These are phyloP conservation scores for Schrenkiella parvula DNA, from an alignment of 345 rosid genomes.

Conservation along the genomic window DNA sequence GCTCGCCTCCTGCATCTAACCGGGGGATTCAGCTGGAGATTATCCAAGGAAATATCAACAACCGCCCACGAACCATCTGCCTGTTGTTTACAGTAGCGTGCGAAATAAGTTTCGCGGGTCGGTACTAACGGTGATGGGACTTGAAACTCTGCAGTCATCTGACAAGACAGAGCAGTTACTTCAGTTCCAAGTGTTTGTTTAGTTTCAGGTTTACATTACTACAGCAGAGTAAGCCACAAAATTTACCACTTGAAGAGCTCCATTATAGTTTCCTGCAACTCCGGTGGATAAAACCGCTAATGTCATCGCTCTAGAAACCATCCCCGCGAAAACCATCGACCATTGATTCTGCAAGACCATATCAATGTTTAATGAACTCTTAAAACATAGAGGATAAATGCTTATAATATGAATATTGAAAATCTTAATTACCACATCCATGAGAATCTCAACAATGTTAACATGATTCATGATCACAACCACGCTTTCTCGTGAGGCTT, in stretches of 20 bases:
- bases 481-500: constrained; percentile 71
- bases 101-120: constrained; percentile 72
- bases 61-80: constrained; percentile 89
- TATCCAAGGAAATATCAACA: constrained; percentile 88
- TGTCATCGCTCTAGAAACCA: constrained; percentile 78
- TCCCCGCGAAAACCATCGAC: constrained; percentile 74
- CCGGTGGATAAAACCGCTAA: constrained; percentile 80
- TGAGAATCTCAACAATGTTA: constrained; percentile 83
- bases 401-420: not conserved
- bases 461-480: constrained; percentile 87
- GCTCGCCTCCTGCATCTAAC: constrained; percentile 74
- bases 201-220: not conserved
- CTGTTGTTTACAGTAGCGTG: constrained; percentile 80
- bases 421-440: constrained; percentile 60
- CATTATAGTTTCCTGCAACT: constrained; percentile 84
- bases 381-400: not conserved
- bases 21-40: constrained; percentile 50
- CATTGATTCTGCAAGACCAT: constrained; percentile 61
- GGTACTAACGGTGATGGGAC: constrained; percentile 86
- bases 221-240: not conserved
- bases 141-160: constrained; percentile 97
- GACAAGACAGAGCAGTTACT: constrained; percentile 7
- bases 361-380: not conserved
- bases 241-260: constrained; percentile 86
- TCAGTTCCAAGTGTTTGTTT: not conserved